These are phyloP conservation scores for Ganoderma resinaceum DNA, from an alignment of 1,284 basidiomycete genomes.

Conservation along the genomic window DNA sequence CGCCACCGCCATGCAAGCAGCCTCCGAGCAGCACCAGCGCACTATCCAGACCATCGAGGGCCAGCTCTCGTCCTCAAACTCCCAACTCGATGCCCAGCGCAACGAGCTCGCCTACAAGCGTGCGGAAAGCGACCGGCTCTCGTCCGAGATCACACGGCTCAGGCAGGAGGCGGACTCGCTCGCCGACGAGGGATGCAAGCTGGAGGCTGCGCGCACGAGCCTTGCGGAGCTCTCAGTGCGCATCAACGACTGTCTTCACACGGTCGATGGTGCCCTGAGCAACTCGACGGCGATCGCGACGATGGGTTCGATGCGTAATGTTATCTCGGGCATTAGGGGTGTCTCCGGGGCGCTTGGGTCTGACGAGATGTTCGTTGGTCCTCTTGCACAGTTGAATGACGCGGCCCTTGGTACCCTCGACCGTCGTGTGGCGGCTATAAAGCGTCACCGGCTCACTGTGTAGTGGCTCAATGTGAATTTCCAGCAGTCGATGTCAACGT, in stretches of 20 bases:
- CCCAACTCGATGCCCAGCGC: constrained; percentile 8
- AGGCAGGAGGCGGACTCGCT: background rate
- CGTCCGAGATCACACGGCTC: background rate
- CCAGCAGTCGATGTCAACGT: background rate
- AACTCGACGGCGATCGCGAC: constrained; percentile 16
- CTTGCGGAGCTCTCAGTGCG: constrained; percentile 15
- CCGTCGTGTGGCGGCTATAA: constrained; percentile 2
- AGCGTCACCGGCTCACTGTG: constrained; percentile 1
- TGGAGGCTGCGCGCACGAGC: constrained; percentile 3
- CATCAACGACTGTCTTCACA: constrained; percentile 22
- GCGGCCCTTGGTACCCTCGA: constrained; percentile 9
- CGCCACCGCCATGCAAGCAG: background rate
- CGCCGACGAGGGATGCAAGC: background rate
- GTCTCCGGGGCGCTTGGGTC: constrained; percentile 3
- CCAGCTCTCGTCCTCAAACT: constrained; percentile 13
- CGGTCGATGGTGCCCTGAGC: constrained; percentile 17
- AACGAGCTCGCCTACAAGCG: constrained; percentile 4
- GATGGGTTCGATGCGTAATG: constrained; percentile 18
- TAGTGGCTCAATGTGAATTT: background rate
- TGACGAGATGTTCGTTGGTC: constrained; percentile 19
- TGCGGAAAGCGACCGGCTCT: background rate
- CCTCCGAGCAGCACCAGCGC: background rate
- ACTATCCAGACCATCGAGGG: background rate
- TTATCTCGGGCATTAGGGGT: constrained; percentile 13
- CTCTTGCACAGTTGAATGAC: constrained; percentile 16